Percentiles rank a stretch among this genome's conserved stretches.
Evolutionary conservation across 768 basidiomycete species (phyloP).

Genomic region (Hypsizygus marmoreus): DNA sequence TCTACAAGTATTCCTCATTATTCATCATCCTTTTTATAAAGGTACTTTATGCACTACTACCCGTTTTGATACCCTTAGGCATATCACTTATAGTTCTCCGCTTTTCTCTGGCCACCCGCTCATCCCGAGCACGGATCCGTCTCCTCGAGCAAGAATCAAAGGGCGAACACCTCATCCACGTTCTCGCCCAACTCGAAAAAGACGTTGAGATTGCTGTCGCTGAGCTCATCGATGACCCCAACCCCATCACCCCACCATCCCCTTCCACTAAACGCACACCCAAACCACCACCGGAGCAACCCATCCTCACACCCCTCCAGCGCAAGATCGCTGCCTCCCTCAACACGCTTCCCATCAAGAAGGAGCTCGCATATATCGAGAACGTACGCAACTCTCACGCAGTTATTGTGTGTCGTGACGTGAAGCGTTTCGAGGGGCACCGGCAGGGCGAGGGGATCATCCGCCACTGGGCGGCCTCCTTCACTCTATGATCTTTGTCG

Average conservation of each 20-base stretch:
- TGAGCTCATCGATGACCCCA: conserved; percentile 56
- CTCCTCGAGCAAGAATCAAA: conserved; percentile 57
- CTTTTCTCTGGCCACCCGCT: conserved; percentile 55
- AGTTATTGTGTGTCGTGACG: conserved; percentile 69
- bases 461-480: conserved; percentile 70
- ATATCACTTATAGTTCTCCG: conserved; percentile 56
- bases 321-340: conserved; percentile 56
- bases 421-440: conserved; percentile 59
- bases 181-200: conserved; percentile 59
- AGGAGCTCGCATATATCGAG: conserved; percentile 67
- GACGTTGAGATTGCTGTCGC: conserved; percentile 62
- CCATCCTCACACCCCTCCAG: conserved; percentile 58
- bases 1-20: not conserved
- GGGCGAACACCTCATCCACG: conserved; percentile 52
- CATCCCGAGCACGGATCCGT: conserved; percentile 66
- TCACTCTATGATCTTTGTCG: conserved; percentile 32
- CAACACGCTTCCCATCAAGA: conserved; percentile 72
- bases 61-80: conserved; percentile 64
- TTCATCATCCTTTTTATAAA: conserved; percentile 23
- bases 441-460: conserved; percentile 64
- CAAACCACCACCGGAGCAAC: conserved; percentile 30
- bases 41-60: conserved; percentile 58
- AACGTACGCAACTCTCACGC: conserved; percentile 67
- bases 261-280: conserved; percentile 3
- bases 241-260: conserved; percentile 22